These are phyloP conservation scores for Termitomyces sp. DNA, from an alignment of 768 basidiomycete genomes.

Conservation along the genomic window DNA sequence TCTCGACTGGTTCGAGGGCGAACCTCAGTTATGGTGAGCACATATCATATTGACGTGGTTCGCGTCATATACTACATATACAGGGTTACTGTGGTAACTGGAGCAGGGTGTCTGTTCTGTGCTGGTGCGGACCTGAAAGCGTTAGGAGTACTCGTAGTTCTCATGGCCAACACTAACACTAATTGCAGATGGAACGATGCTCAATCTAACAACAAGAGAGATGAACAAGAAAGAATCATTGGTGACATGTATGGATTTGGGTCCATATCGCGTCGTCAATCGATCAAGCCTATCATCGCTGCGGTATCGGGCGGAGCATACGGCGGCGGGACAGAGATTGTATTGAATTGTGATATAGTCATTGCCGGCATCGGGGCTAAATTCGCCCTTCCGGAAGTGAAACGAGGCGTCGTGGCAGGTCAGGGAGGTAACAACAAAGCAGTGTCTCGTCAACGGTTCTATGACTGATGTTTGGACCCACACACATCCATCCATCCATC, in stretches of 20 bases:
- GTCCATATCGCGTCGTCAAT: slow-evolving; percentile 62
- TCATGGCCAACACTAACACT: too few species aligned
- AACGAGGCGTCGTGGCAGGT: slow-evolving; percentile 66
- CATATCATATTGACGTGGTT: too few species aligned
- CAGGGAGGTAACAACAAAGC: slow-evolving; percentile 78
- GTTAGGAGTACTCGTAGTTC: too few species aligned
- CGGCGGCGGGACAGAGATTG: slow-evolving; percentile 61
- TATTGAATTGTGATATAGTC: slow-evolving; percentile 76
- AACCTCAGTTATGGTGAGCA: slow-evolving; percentile 65
- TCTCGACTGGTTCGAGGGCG: slow-evolving; percentile 71
- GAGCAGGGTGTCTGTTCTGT: slow-evolving; percentile 68
- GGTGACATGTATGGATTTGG: slow-evolving; percentile 58
- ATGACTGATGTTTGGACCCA: too few species aligned
- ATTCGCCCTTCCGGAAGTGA: slow-evolving; percentile 76
- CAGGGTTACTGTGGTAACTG: slow-evolving; percentile 75
- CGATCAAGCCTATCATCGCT: slow-evolving; percentile 72
- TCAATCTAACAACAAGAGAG: slow-evolving; percentile 36
- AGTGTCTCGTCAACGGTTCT: too few species aligned
- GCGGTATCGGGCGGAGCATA: slow-evolving; percentile 74
- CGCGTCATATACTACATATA: too few species aligned
- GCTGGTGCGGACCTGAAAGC: slow-evolving; percentile 77
- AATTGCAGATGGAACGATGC: slow-evolving; percentile 63
- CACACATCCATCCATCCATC: too few species aligned
- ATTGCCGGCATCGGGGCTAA: slow-evolving; percentile 60
- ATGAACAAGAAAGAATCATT: slow-evolving; percentile 38